Evolutionary conservation across 2,329 filamentous ascomycete genomes (phyloP), one percentile per base, ranked within the genome.

Genomic region (Cladosporium sp.): DNA sequence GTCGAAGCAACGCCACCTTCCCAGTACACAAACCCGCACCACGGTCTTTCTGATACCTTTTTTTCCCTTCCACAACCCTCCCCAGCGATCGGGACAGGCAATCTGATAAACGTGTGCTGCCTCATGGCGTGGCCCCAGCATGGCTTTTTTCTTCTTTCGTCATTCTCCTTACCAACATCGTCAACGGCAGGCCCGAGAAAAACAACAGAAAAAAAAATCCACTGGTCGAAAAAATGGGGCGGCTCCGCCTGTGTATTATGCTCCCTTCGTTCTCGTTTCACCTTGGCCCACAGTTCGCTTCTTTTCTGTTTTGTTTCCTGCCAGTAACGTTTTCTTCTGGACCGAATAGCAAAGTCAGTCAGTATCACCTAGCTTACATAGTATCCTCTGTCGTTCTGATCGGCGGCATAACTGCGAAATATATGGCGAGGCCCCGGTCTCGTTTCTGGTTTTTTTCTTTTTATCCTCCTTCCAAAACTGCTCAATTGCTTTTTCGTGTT

Each of bases 191-290:
- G 41, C n/a, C 41, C 41, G 41, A 21, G 32, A 41, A 28, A 8
- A n/a, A 26, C n/a, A 32, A 32, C 44, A 44, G 12, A n/a, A 26
- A 18, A 41, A 41, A 38, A 18, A n/a, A 18, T 21, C 10, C 38
- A 44, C 38, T 15, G 18, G 36, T 36, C 10, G 36, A 38, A 52
- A n/a, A 26, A 38, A 30, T 34, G 30, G 52, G 5, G 59, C 59
- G 59, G 59, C 44, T 26, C 44, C 15, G 59, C 59, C 59, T 52
- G 60, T 63, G 60, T 63, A 63, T 55, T 54, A 54, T 54, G 41
- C 41, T 47, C n/a, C 3, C 18, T 7, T n/a, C 18, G 4, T 8
- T 44, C 7, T 44, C 38, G 38, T 44, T 47, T 47, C 41, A 24
- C 10, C 34, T 28, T n/a, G n/a, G 18, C 7, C 52, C 3, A 2